Percentiles rank a stretch among this genome's conserved stretches.
Conservation (phyloP, 2,329 filamentous ascomycete species). For the Talaromyces albobiverticillius region DNA sequence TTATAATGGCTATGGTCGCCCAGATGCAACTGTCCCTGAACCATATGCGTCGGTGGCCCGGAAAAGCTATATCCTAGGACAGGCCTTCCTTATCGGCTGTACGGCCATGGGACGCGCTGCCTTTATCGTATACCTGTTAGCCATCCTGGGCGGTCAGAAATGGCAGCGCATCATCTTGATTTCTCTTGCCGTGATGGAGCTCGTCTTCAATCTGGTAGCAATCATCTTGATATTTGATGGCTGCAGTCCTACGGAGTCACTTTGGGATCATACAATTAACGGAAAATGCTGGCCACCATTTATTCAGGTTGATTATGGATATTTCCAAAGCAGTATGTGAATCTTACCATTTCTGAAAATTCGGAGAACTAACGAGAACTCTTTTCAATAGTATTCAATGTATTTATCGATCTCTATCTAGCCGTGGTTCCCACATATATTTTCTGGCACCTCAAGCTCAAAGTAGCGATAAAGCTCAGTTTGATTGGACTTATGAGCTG, state of each 20-base stretch:
- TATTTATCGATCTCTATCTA: conserved; percentile 29
- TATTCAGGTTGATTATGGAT: neutral
- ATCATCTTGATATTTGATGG: neutral
- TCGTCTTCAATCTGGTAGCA: conserved; percentile 20
- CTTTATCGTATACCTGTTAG: conserved; percentile 24
- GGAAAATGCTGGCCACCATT: neutral
- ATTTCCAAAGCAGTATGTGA: conserved; percentile 3
- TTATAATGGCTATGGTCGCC: neutral
- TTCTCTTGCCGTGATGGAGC: conserved; percentile 18
- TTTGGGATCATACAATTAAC: neutral
- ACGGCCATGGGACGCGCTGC: conserved; percentile 21
- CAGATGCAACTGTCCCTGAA: neutral
- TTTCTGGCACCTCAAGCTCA: conserved; percentile 33
- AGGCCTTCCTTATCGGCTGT: conserved; percentile 21
- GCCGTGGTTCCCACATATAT: conserved; percentile 25
- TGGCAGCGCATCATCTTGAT: conserved; percentile 19
- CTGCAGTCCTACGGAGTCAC: neutral
- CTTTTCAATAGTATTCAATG: conserved; percentile 24
- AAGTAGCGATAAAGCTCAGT: conserved; percentile 26
- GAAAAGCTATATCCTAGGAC: conserved; percentile 22
- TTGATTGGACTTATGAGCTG: conserved; percentile 27
- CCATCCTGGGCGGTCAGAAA: conserved; percentile 18
- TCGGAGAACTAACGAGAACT: conserved; percentile 16
- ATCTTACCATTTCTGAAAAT: neutral
- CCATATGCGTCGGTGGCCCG: conserved; percentile 15